Evolutionary conservation across 2,329 filamentous ascomycete species (phyloP), one percentile per base, ranked within the genome.

Genomic region (Trichoderma sp.): DNA sequence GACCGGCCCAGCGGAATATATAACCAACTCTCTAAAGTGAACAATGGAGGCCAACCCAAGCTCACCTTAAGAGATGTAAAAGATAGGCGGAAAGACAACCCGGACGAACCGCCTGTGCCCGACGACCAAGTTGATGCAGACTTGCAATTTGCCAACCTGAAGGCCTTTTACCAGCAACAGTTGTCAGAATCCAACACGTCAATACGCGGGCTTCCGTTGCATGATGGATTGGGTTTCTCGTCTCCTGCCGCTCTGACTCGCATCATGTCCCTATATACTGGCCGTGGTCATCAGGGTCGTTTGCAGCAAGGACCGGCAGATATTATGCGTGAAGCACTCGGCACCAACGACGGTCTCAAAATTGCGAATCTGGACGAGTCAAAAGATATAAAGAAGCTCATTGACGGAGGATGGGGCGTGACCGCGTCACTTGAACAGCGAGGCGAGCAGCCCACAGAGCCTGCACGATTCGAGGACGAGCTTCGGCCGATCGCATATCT

Each of bases 241-340:
- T 97, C 95, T 0, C 95, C 95, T 0, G 92, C 90, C 6, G 93
- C 94, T 11, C 84, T 98, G 68, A 91, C 93, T 30, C 90, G 95
- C 36, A 96, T 98, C 77, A 97, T 98, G 93, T 95, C 90, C 73
- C 85, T 98, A 30, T 98, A 98, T 82, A 93, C 93, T 0, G 87
- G 89, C 69, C 88, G 85, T 74, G 87, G 85, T 68, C 85, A 88
- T 75, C 86, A 86, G 70, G 87, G 85, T 76, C 91, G 92, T 76
- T 91, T 92, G 76, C 83, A 88, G 12, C 90, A 92, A 77, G 85
- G 88, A 13, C 93, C 92, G 74, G 86, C 90, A 0, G 87, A 89
- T 26, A 85, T 91, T 2, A 96, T 97, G 91, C 90, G 94, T 30
- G 95, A 98, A 83, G 93, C 94, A 3, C 84, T 89, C 4, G 87